Conservation (phyloP, 352 stramenopile species). For the Phytophthora agathidicida region DNA sequence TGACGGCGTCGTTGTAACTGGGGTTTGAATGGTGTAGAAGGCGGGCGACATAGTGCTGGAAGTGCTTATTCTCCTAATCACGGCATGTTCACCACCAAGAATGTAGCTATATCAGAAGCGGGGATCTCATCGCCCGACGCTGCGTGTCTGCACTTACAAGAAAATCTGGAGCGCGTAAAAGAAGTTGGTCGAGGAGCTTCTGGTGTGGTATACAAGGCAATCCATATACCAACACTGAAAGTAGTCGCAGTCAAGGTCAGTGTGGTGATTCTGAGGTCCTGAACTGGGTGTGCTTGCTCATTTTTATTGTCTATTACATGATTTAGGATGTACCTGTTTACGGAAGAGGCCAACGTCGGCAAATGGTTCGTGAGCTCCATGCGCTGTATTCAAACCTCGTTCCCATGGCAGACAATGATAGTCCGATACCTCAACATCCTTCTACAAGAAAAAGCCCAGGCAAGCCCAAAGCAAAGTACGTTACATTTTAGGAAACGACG, state of each 20-base stretch:
- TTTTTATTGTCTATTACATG: conserved; percentile 3
- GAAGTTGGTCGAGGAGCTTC: conserved; percentile 83
- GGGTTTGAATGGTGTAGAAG: conserved; percentile 30
- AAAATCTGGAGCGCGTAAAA: conserved; percentile 81
- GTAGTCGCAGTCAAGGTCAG: conserved; percentile 89
- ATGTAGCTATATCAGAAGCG: conserved; percentile 81
- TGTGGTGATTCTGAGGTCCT: background rate
- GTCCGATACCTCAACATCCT: conserved; percentile 21
- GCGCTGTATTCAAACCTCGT: conserved; percentile 90
- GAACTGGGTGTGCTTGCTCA: conserved; percentile 8
- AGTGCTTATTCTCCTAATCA: conserved; percentile 89
- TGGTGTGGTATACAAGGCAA: conserved; percentile 89
- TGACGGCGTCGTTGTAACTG: conserved; percentile 1
- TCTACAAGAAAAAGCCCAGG: conserved; percentile 18
- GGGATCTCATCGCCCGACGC: conserved; percentile 86
- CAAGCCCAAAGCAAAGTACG: conserved; percentile 54
- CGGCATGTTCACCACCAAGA: conserved; percentile 88
- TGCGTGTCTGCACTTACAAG: conserved; percentile 77
- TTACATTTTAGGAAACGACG: background rate
- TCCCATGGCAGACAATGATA: conserved; percentile 65
- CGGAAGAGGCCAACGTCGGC: conserved; percentile 76
- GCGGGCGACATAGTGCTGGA: conserved; percentile 66
- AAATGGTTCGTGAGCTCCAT: conserved; percentile 92
- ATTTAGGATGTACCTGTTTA: conserved; percentile 86
- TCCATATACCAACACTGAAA: conserved; percentile 92